These are phyloP conservation scores for Candida golubevii DNA, from an alignment of 805 yeast genomes.

Conservation along the genomic window DNA sequence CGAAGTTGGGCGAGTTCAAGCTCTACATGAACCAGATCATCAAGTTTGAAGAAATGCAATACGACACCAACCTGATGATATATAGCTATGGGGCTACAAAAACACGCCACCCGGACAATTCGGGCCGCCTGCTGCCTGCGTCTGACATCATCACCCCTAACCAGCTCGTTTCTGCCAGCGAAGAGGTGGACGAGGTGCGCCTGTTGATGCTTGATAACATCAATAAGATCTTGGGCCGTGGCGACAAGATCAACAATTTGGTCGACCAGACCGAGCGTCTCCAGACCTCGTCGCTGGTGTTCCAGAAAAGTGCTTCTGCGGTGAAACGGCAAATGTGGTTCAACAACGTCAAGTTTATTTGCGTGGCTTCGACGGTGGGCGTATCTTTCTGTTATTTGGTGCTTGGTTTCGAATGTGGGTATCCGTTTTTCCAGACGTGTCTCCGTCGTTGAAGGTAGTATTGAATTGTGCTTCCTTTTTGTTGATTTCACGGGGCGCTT, in stretches of 20 bases:
- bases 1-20: conserved; percentile 48
- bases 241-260: conserved; percentile 66
- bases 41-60: conserved; percentile 47
- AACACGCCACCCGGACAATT: conserved; percentile 10
- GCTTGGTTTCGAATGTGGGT: conserved; percentile 51
- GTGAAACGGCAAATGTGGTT: conserved; percentile 70
- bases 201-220: conserved; percentile 70
- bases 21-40: conserved; percentile 54
- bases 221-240: conserved; percentile 67
- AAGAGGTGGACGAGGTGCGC: conserved; percentile 62
- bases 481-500: not conserved
- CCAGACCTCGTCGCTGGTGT: conserved; percentile 61
- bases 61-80: conserved; percentile 29
- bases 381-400: conserved; percentile 40
- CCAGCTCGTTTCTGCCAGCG: conserved; percentile 39
- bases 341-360: conserved; percentile 47
- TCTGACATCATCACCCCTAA: conserved; percentile 30
- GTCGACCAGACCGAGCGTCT: conserved; percentile 78
- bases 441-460: conserved; percentile 12
- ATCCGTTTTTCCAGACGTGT: conserved; percentile 45
- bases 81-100: conserved; percentile 33
- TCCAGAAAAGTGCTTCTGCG: conserved; percentile 62
- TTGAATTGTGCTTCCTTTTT: not conserved
- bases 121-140: conserved; percentile 8
- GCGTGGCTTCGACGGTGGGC: conserved; percentile 17